Conservation (phyloP, 306 rosid genomes). For the Vigna radiata region DNA sequence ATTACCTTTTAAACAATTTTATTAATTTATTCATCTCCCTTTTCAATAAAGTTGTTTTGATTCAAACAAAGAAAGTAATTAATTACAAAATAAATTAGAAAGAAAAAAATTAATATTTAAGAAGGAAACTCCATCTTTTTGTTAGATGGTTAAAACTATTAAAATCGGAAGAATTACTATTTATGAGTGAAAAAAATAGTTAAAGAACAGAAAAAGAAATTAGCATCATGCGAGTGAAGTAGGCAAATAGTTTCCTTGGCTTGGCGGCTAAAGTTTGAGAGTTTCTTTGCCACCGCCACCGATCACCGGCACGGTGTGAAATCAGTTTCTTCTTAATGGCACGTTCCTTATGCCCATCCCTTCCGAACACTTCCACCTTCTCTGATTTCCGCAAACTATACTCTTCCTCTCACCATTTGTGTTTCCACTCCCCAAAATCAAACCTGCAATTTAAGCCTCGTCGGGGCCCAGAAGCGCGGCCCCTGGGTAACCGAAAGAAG, state of each 20-base stretch:
- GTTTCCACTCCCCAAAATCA: constrained; percentile 26
- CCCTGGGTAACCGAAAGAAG: constrained; percentile 34
- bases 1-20: too few species aligned
- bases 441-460: constrained; percentile 3
- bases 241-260: neutral
- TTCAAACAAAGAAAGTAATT: too few species aligned
- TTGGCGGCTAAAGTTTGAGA: constrained; percentile 28
- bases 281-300: constrained; percentile 1
- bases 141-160: too few species aligned
- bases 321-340: constrained; percentile 51
- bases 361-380: constrained; percentile 37
- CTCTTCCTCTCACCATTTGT: constrained; percentile 32
- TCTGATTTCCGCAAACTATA: constrained; percentile 2
- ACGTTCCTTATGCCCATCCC: constrained; percentile 37
- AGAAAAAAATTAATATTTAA: too few species aligned
- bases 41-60: too few species aligned
- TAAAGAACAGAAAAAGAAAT: neutral
- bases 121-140: too few species aligned
- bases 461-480: neutral
- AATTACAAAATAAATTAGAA: too few species aligned
- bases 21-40: too few species aligned
- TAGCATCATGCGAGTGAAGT: neutral
- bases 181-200: too few species aligned
- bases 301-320: neutral
- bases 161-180: too few species aligned